phyloP scores from a whole-genome alignment of 331 rosid species.

The Stylosanthes scabra region DNA sequence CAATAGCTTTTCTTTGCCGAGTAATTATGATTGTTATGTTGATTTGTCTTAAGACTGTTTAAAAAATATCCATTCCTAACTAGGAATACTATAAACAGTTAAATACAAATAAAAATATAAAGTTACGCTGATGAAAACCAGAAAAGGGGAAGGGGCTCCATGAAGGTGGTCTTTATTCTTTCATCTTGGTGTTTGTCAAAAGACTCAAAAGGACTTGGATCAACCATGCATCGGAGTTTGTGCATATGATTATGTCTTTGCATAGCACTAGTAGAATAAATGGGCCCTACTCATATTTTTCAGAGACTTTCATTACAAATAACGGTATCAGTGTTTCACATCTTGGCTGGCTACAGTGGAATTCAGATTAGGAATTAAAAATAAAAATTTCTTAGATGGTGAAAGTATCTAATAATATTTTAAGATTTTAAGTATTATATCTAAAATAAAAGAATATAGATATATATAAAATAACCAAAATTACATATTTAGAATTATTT shows the following conservation, averaged over 20 bases:
- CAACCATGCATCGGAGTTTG: constrained; percentile 31
- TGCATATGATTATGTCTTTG: constrained; percentile 47
- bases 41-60: too few relatives aligned
- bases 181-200: constrained; percentile 39
- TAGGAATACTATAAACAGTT: not conserved
- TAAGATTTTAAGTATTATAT: too few relatives aligned
- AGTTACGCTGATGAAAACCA: not conserved
- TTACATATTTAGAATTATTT: too few relatives aligned
- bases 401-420: not conserved
- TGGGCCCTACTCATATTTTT: not conserved
- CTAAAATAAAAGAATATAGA: too few relatives aligned
- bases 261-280: constrained; percentile 20
- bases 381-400: too few relatives aligned
- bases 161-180: constrained; percentile 28
- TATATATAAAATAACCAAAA: too few relatives aligned
- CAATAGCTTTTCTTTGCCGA: not conserved
- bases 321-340: not conserved
- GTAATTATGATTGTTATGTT: too few relatives aligned
- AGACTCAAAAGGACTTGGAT: constrained; percentile 45
- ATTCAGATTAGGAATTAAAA: too few relatives aligned
- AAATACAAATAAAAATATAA: not conserved
- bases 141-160: constrained; percentile 17
- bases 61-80: too few relatives aligned
- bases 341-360: too few relatives aligned
- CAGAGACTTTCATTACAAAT: not conserved